A percentile compares a stretch with the other conserved stretches of the same genome.
phyloP scores from a whole-genome alignment of 441 rosid species.

The Gossypium gossypioides region DNA sequence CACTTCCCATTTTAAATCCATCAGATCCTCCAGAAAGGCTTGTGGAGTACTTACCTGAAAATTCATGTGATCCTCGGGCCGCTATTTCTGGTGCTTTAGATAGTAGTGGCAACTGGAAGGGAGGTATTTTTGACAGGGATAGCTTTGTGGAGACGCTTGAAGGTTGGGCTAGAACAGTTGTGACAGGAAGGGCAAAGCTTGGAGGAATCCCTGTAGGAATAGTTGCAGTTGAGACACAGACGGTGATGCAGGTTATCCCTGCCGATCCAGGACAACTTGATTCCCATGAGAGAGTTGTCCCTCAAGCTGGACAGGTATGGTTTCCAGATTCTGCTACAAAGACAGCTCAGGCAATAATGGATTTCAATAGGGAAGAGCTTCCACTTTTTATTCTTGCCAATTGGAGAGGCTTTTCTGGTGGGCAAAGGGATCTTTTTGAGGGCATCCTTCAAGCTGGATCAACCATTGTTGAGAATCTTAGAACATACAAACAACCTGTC shows the following conservation, averaged over 20 bases:
- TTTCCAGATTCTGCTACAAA: constrained; percentile 98
- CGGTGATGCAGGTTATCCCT: constrained; percentile 96
- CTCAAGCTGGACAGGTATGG: constrained; percentile 99
- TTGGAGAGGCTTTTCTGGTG: constrained; percentile 99
- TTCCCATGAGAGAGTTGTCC: constrained; percentile 97
- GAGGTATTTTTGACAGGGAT: constrained; percentile 91
- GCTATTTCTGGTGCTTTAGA: constrained; percentile 72
- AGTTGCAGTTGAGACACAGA: constrained; percentile 99
- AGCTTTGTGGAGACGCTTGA: constrained; percentile 89
- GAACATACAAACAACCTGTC: constrained; percentile 95
- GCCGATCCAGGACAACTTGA: constrained; percentile 99
- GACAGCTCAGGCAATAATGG: constrained; percentile 94
- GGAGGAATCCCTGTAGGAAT: constrained; percentile 98
- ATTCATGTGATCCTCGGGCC: constrained; percentile 91
- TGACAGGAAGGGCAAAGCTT: constrained; percentile 96
- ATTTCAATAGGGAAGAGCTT: constrained; percentile 91
- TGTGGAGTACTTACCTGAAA: constrained; percentile 83
- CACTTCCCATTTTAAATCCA: constrained; percentile 58
- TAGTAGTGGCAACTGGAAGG: constrained; percentile 73
- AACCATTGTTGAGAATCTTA: constrained; percentile 90
- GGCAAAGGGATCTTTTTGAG: constrained; percentile 96
- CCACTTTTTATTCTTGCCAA: constrained; percentile 95
- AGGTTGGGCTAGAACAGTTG: constrained; percentile 99
- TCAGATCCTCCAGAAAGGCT: constrained; percentile 77
- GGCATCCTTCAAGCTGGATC: constrained; percentile 99